A percentile compares a stretch with the other conserved stretches of the same genome.
These are phyloP conservation scores for Suillus clintonianus DNA, from an alignment of 768 basidiomycete genomes.

Conservation along the genomic window DNA sequence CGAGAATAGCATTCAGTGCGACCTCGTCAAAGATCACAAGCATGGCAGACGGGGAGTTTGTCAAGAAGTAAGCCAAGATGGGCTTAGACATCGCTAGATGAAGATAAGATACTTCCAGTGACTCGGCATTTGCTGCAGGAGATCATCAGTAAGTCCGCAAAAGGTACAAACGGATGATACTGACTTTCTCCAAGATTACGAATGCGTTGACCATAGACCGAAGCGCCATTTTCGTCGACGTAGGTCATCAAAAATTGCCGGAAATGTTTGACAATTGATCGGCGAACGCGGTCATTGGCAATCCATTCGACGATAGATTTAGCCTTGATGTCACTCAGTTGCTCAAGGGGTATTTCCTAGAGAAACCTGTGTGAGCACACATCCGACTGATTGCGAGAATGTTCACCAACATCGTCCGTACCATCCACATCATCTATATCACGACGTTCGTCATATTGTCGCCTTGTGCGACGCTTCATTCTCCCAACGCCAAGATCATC, in stretches of 20 bases:
- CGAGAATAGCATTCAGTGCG: conserved; percentile 89
- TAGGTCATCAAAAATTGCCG: conserved; percentile 95
- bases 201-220: conserved; percentile 94
- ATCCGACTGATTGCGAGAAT: not conserved
- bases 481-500: conserved; percentile 65
- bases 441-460: conserved; percentile 91
- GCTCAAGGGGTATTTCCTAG: conserved; percentile 92
- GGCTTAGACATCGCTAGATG: conserved; percentile 92
- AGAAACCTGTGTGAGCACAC: conserved; percentile 15
- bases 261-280: conserved; percentile 91
- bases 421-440: conserved; percentile 92
- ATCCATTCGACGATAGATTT: conserved; percentile 99
- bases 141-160: conserved; percentile 13
- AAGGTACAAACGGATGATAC: conserved; percentile 21
- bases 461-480: conserved; percentile 80
- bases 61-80: conserved; percentile 95
- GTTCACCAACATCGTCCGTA: conserved; percentile 70
- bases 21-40: conserved; percentile 94
- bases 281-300: conserved; percentile 85
- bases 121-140: conserved; percentile 86
- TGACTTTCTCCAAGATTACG: conserved; percentile 92
- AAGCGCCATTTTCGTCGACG: conserved; percentile 87
- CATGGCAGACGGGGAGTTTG: conserved; percentile 92
- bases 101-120: conserved; percentile 95
- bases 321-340: conserved; percentile 96